A percentile compares a stretch with the other conserved stretches of the same genome.
Evolutionary conservation across 768 basidiomycete genomes (phyloP).

Genomic region (Phallus indusiatus): DNA sequence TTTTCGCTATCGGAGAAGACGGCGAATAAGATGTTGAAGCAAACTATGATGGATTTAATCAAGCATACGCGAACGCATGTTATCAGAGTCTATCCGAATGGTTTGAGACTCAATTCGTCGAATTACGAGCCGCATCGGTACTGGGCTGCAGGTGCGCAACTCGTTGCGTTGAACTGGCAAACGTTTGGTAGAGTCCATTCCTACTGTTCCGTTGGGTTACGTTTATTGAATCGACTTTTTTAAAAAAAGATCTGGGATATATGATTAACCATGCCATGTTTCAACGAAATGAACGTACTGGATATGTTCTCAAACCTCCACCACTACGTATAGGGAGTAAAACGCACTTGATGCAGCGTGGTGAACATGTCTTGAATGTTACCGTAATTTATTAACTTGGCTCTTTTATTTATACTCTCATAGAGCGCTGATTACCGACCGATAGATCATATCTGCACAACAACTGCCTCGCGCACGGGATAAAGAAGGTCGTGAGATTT

Average conservation of each 20-base stretch:
- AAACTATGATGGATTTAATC: constrained; percentile 60
- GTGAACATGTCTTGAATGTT: constrained; percentile 54
- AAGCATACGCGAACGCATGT: constrained; percentile 81
- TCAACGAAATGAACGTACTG: constrained; percentile 75
- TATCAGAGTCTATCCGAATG: constrained; percentile 81
- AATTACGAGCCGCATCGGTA: constrained; percentile 86
- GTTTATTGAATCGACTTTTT: not conserved
- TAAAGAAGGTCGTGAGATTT: constrained; percentile 47
- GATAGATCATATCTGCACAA: constrained; percentile 75
- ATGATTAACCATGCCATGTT: constrained; percentile 97
- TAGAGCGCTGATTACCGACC: not conserved
- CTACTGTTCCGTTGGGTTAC: not conserved
- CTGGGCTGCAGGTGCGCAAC: constrained; percentile 83
- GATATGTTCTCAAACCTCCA: constrained; percentile 84
- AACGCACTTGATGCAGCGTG: constrained; percentile 41
- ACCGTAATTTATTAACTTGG: constrained; percentile 33
- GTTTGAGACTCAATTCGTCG: constrained; percentile 66
- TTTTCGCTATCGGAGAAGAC: constrained; percentile 88
- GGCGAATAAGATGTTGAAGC: constrained; percentile 66
- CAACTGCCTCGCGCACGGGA: constrained; percentile 74
- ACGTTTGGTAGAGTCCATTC: constrained; percentile 55
- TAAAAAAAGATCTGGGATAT: constrained; percentile 84
- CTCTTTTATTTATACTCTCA: not conserved
- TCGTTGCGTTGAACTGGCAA: constrained; percentile 97
- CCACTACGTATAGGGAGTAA: constrained; percentile 61